Evolutionary conservation across 768 basidiomycete genomes (phyloP), one percentile per base, ranked within the genome.

Genomic region (Kwoniella newhampshirensis): DNA sequence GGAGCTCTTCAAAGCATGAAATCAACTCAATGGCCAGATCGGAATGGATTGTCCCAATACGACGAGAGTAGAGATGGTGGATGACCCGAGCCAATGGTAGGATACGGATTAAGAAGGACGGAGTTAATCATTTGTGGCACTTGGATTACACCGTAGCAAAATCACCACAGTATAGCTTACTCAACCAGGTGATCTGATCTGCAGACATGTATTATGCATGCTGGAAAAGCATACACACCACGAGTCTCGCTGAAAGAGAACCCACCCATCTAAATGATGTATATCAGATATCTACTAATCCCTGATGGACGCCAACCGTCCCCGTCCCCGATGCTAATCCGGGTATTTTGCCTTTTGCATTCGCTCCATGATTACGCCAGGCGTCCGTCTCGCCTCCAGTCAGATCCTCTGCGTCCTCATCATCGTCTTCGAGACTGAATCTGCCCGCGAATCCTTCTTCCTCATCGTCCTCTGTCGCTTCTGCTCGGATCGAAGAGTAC

Each of bases 401-500:
- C 15, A 63, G 40, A 64, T 68, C 64, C 52, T 64, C 57, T 8
- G 51, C 56, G 36, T 65, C 63, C 5, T 70, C 66, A 54, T 75
- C 73, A 50, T 75, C 74, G 32, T 73, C 74, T 3, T 73, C 71
- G 18, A 74, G 39, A 50, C 74, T 75, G 51, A 74, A 74, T 23
- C 72, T 46, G 13, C 66, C 72, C 25, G 74, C 72, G 32, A 75
- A 70, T 4, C 70, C 66, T 50, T 74, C 70, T 39, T 64, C 60
- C 51, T 74, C 74, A 40, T 75, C 70, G 41, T 67, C 27, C 26
- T 74, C 74, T 15, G 68, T 68, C 7, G 72, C 72, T 15, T 70
- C 70, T 6, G 72, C 72, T 12, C 70, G 36, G 23, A 75, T 59
- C 43, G 63, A 59, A 18, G 62, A 60, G 48, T 74, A 75, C 3